Conservation (phyloP, 139 green algal species). For the Pseudopediastrum boryanum region DNA sequence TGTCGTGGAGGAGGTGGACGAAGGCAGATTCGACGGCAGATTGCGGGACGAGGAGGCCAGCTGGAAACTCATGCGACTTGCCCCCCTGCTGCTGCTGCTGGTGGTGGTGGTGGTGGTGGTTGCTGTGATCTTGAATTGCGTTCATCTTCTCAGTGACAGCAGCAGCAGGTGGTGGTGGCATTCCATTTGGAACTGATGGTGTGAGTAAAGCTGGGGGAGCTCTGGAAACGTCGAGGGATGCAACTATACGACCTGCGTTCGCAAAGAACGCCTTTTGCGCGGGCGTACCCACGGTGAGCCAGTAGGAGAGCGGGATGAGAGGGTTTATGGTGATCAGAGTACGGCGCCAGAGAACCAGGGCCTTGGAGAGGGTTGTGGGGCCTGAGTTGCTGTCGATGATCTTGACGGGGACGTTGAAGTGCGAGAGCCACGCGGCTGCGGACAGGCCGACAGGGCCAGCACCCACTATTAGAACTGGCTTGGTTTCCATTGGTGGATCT, state of each 20-base stretch:
- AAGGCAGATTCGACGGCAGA: slow-evolving; percentile 5
- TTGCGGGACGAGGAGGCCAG: slow-evolving; percentile 7
- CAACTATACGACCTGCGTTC: not conserved
- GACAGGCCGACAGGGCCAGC: slow-evolving; percentile 22
- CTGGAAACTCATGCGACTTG: slow-evolving; percentile 2
- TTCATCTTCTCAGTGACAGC: not conserved
- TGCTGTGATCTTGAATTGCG: not conserved
- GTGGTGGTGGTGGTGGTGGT: not conserved
- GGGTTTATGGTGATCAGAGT: not conserved
- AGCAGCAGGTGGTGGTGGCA: not conserved
- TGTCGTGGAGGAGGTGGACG: not conserved
- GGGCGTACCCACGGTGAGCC: not conserved
- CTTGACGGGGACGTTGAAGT: not conserved
- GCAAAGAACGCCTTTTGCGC: not conserved
- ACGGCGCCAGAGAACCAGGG: slow-evolving; percentile 23
- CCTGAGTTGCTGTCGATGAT: slow-evolving; percentile 19
- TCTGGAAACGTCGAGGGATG: not conserved
- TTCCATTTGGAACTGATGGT: not conserved
- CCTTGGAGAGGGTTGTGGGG: not conserved
- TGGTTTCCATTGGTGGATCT: no score
- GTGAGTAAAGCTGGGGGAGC: not conserved
- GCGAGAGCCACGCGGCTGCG: slow-evolving; percentile 5
- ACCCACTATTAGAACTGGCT: slow-evolving; percentile 11
- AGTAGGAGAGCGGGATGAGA: not conserved
- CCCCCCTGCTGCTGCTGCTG: slow-evolving; percentile 1